phyloP scores from a whole-genome alignment of 768 basidiomycete species.

The Rhodotorula toruloides region DNA sequence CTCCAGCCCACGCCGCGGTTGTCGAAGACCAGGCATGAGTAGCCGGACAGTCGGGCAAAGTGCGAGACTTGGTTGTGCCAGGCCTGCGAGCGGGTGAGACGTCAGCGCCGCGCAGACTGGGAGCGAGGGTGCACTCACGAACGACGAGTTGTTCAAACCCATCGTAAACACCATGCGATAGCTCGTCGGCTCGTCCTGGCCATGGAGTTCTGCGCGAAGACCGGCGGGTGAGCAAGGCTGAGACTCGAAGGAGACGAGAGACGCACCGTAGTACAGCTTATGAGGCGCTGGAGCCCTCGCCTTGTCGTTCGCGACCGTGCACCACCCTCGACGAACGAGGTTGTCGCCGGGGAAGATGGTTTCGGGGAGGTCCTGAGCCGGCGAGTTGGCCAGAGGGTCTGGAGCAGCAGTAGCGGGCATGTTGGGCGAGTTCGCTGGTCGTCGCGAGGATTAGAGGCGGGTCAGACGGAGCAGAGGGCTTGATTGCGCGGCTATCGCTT shows the following conservation, averaged over 20 bases:
- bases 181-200: conserved; percentile 4
- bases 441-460: no score
- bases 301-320: conserved; percentile 4
- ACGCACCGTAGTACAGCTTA: conserved; percentile 27
- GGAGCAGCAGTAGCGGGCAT: no score
- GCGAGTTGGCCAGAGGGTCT: background rate
- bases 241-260: background rate
- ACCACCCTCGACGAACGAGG: conserved; percentile 20
- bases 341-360: conserved; percentile 6
- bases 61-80: conserved; percentile 37
- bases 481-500: no score
- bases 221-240: background rate
- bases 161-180: conserved; percentile 20
- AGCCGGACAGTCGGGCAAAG: conserved; percentile 21
- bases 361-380: background rate
- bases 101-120: background rate
- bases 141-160: conserved; percentile 31
- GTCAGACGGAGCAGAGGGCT: no score
- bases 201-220: conserved; percentile 14
- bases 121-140: conserved; percentile 1
- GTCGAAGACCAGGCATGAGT: conserved; percentile 38
- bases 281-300: background rate
- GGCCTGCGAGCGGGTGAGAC: background rate
- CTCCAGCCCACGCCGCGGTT: conserved; percentile 41
- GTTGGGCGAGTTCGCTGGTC: no score